These are phyloP conservation scores for Epithemia pelagica DNA, from an alignment of 108 stramenopile species.

Conservation along the genomic window DNA sequence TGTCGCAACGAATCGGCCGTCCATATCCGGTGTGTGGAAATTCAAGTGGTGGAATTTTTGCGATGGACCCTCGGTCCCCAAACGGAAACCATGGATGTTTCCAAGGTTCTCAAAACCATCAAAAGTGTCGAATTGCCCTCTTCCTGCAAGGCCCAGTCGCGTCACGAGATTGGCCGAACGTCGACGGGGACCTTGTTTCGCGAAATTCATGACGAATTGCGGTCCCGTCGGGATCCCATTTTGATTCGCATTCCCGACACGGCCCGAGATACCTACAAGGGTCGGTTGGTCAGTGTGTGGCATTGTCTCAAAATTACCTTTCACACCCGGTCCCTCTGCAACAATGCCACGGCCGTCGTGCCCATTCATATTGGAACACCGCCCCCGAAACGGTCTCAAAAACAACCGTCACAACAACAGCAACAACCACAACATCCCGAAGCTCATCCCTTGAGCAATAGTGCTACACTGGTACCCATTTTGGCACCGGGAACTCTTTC, in stretches of 20 bases:
- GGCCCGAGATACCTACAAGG: constrained; percentile 12
- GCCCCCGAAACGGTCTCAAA: constrained; percentile 5
- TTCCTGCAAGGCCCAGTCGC: not conserved
- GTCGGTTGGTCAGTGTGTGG: constrained; percentile 6
- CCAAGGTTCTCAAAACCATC: not conserved
- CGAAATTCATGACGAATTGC: constrained; percentile 7
- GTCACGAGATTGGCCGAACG: not conserved
- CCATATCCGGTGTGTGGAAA: constrained; percentile 17
- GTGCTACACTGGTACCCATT: not conserved
- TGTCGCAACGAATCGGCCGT: constrained; percentile 30
- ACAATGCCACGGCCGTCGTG: constrained; percentile 9
- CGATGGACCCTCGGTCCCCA: constrained; percentile 16
- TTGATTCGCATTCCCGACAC: constrained; percentile 1
- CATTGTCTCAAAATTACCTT: constrained; percentile 15
- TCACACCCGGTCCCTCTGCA: not conserved
- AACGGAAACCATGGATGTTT: constrained; percentile 1
- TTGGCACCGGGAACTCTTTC: not conserved
- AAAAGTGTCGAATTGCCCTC: constrained; percentile 1
- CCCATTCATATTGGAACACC: constrained; percentile 18
- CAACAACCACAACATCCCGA: constrained; percentile 12
- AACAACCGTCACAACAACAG: constrained; percentile 7
- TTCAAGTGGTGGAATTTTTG: constrained; percentile 21
- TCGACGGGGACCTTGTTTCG: not conserved
- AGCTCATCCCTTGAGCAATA: constrained; percentile 1
- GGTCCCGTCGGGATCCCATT: not conserved